Base-by-base conservation (phyloP, 805 yeast genomes). In the Kodamaea leandrae region DNA sequence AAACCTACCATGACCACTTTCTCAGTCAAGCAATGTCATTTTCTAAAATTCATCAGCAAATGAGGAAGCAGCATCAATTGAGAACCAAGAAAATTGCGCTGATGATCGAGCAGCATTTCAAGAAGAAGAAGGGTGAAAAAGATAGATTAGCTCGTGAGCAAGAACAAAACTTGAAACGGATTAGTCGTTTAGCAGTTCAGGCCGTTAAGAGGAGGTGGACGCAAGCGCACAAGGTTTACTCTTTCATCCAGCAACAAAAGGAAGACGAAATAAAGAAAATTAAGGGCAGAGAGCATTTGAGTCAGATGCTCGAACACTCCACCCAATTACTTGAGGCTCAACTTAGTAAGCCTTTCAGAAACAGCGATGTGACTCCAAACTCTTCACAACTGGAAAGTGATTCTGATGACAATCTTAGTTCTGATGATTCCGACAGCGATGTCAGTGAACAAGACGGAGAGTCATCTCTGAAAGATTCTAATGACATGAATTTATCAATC, bases 131-230 rank as follows among this genome's bases (percentile, higher is more conserved):
- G 0, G 96, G 96, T 43, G 96, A 95, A 32, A 87, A 86, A 49
- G 98, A 91, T 50, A 77, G 95, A 43, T 77, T 80, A 43, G 74
- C 75, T 16, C 82, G 82, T 49, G 95, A 85, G 43, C 78, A 81
- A 51, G 95, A 89, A 51, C 83, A 78, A 51, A 78, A 80, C 39
- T 70, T 84, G 43, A 69, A 74, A 43, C 77, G 76, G 44, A 60
- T 91, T 24, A 95, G 96, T n/a, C 78, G 87, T 51, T 74, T 82
- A 36, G 85, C 95, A 0, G 84, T 86, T 1, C 82, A 78, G 52
- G 88, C 89, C 32, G 96, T 93, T 8, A 83, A 83, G 61, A 88
- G 82, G 58, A 81, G 93, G 54, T 93, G 99, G 99, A 67, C 74
- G 16, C 72, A 89, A 36, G 99, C 97, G 2, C 86, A 83, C 47